Evolutionary conservation across 352 stramenopile genomes (phyloP).

Genomic region (Phytophthora cactorum): DNA sequence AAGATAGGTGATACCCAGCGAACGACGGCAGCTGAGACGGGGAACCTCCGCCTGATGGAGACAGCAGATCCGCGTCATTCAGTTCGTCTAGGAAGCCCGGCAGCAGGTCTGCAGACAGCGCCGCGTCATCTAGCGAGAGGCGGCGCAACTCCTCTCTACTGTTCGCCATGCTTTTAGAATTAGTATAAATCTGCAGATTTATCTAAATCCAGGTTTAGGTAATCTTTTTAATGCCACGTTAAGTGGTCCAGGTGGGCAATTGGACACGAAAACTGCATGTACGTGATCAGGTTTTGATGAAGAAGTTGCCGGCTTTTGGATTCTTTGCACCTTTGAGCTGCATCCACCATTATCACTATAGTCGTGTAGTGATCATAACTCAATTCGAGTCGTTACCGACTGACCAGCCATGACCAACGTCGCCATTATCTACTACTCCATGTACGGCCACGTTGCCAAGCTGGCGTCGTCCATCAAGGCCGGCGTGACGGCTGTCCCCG

Average conservation of each 20-base stretch:
- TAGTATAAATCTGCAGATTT: constrained; percentile 13
- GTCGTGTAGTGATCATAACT: constrained; percentile 7
- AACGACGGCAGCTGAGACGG: neutral
- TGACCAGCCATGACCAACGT: constrained; percentile 59
- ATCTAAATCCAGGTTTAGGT: constrained; percentile 7
- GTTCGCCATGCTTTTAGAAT: neutral
- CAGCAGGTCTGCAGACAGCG: constrained; percentile 27
- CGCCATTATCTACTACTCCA: constrained; percentile 82
- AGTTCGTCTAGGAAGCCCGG: constrained; percentile 42
- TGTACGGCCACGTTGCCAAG: constrained; percentile 83
- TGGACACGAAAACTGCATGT: neutral
- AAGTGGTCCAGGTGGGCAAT: neutral
- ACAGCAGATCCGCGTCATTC: constrained; percentile 31
- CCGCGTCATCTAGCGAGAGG: constrained; percentile 19
- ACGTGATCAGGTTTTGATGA: neutral
- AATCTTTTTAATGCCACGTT: neutral
- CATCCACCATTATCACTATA: neutral
- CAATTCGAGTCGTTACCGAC: constrained; percentile 4
- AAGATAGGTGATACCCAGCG: neutral
- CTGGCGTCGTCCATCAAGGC: constrained; percentile 71
- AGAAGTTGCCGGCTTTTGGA: too few relatives aligned
- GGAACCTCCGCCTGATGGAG: neutral
- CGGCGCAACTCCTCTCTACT: constrained; percentile 9
- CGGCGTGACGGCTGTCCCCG: constrained; percentile 58
- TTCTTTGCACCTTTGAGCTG: too few relatives aligned